Evolutionary conservation across 495 filamentous ascomycete genomes (phyloP).

Genomic region (Xylaria cubensis): DNA sequence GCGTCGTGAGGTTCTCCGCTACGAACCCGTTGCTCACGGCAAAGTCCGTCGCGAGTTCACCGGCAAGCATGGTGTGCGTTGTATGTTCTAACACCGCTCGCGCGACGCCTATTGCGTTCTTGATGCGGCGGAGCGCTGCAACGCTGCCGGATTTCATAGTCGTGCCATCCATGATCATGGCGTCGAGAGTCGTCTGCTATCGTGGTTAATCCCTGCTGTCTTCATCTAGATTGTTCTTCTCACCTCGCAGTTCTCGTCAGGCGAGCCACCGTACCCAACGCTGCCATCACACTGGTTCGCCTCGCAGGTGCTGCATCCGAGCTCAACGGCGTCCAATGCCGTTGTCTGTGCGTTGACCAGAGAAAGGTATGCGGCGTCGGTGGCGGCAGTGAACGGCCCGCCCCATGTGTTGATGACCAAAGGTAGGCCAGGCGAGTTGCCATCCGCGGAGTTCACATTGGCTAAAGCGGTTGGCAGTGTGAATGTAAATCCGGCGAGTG

Average conservation of each 20-base stretch:
- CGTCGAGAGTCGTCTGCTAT: constrained; percentile 52
- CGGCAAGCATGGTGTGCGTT: constrained; percentile 52
- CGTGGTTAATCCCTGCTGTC: constrained; percentile 1
- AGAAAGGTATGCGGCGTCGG: constrained; percentile 53
- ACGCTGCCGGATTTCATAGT: constrained; percentile 55
- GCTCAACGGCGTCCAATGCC: constrained; percentile 51
- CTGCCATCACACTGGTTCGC: constrained; percentile 53
- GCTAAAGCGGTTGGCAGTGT: constrained; percentile 10
- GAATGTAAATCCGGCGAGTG: constrained; percentile 19
- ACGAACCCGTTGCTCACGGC: constrained; percentile 52
- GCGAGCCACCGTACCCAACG: constrained; percentile 56
- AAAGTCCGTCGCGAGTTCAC: constrained; percentile 54
- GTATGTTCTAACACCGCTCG: constrained; percentile 54
- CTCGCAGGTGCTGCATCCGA: constrained; percentile 55
- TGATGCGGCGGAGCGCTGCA: constrained; percentile 51
- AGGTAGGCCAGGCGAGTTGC: constrained; percentile 45
- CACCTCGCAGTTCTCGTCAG: constrained; percentile 55
- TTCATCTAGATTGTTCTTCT: neutral
- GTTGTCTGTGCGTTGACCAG: constrained; percentile 37
- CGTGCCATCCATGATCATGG: constrained; percentile 53
- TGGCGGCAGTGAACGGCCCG: constrained; percentile 54
- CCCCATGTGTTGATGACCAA: constrained; percentile 56
- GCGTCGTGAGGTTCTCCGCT: constrained; percentile 47
- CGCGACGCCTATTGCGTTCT: constrained; percentile 52
- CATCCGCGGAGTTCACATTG: neutral